These are phyloP conservation scores for Metschnikowia rubicola DNA, from an alignment of 805 yeast genomes.

Conservation along the genomic window DNA sequence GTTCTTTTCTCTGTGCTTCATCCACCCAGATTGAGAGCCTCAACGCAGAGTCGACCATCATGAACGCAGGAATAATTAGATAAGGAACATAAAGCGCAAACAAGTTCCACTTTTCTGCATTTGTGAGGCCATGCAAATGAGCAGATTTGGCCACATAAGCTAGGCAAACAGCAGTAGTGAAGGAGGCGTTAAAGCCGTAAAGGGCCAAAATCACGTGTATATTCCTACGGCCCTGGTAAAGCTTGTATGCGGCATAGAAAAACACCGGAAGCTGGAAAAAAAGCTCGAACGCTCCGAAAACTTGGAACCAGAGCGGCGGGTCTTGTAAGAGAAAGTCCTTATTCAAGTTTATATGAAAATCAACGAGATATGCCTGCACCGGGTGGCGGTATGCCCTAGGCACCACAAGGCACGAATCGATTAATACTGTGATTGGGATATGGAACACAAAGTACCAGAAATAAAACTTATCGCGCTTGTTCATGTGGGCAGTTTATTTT, in stretches of 20 bases:
- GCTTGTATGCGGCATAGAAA: constrained; percentile 36
- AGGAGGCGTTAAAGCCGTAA: constrained; percentile 80
- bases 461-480: constrained; percentile 41
- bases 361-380: constrained; percentile 48
- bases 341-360: constrained; percentile 60
- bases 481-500: constrained; percentile 3
- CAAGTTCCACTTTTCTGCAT: constrained; percentile 40
- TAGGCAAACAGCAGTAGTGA: constrained; percentile 75
- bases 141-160: constrained; percentile 41
- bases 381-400: constrained; percentile 48
- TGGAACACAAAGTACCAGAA: constrained; percentile 58
- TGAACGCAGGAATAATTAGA: constrained; percentile 56
- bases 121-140: constrained; percentile 35
- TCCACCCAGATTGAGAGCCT: constrained; percentile 10
- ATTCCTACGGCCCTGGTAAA: constrained; percentile 14
- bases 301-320: constrained; percentile 68
- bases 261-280: constrained; percentile 80
- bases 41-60: constrained; percentile 43
- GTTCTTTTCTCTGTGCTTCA: not conserved
- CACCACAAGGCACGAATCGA: constrained; percentile 71
- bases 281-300: constrained; percentile 71
- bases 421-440: constrained; percentile 67
- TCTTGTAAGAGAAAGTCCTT: constrained; percentile 64
- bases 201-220: constrained; percentile 41
- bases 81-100: constrained; percentile 66